Conservation (phyloP, 225 moss, liverwort and hornwort species). For the Sphagnum tenellum region DNA sequence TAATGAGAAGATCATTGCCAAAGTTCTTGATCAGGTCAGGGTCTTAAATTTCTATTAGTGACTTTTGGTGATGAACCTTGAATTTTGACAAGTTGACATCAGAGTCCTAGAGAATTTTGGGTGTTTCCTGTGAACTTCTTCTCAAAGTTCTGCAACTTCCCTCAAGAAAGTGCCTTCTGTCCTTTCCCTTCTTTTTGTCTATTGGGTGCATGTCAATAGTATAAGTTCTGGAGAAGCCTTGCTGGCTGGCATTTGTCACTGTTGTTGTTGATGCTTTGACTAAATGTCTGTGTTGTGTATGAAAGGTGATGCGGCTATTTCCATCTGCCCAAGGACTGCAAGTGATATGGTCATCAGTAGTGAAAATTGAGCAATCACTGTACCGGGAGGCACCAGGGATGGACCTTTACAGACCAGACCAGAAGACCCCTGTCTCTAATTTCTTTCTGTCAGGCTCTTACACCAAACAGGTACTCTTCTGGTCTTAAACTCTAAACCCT, state of each 20-base stretch:
- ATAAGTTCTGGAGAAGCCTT: no score
- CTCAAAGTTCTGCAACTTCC: not conserved
- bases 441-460: slow-evolving; percentile 90
- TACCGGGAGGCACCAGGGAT: slow-evolving; percentile 91
- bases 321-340: slow-evolving; percentile 70
- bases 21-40: slow-evolving; percentile 70
- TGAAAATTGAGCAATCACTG: slow-evolving; percentile 78
- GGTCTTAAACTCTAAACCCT: not conserved
- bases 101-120: not conserved
- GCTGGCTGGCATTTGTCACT: not conserved
- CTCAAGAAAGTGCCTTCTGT: no score
- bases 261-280: not conserved
- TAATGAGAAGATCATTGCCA: slow-evolving; percentile 69
- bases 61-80: not conserved
- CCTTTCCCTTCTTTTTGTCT: no score
- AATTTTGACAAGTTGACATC: not conserved
- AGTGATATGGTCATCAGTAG: slow-evolving; percentile 84
- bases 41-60: not conserved
- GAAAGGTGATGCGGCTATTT: slow-evolving; percentile 37
- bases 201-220: no score
- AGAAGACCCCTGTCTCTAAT: slow-evolving; percentile 77
- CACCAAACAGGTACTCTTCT: slow-evolving; percentile 60
- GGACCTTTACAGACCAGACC: slow-evolving; percentile 82
- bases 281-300: not conserved
- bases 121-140: not conserved